phyloP scores from a whole-genome alignment of 2,329 filamentous ascomycete genomes.

The Xylariales sp. region DNA sequence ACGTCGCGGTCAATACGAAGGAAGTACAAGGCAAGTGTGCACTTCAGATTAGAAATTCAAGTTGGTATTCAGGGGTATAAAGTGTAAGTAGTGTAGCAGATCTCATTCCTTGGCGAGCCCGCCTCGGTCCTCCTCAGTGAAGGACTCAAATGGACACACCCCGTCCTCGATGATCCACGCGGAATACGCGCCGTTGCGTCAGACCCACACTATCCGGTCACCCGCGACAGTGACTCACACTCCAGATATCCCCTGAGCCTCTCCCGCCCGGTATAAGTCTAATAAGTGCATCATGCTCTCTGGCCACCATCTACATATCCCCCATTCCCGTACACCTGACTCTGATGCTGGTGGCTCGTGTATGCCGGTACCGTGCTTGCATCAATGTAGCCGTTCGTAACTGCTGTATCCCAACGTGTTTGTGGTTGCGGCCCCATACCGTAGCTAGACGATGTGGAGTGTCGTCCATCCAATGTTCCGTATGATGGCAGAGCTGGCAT shows the following conservation, averaged over 20 bases:
- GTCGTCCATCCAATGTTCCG: conserved; percentile 29
- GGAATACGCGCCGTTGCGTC: not conserved
- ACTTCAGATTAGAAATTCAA: too few relatives aligned
- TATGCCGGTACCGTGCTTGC: conserved; percentile 21
- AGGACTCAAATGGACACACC: not conserved
- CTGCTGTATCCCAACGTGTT: conserved; percentile 24
- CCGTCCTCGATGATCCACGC: not conserved
- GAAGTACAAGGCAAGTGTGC: not conserved
- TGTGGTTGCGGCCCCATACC: conserved; percentile 26
- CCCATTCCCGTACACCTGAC: conserved; percentile 37
- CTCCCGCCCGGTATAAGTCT: not conserved
- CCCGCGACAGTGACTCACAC: conserved; percentile 4
- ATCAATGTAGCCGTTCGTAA: conserved; percentile 24
- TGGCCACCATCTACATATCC: conserved; percentile 39
- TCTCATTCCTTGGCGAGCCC: not conserved
- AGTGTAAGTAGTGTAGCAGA: too few relatives aligned
- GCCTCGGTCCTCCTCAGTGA: not conserved
- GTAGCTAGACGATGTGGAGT: conserved; percentile 29
- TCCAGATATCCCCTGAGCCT: not conserved
- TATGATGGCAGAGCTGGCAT: conserved; percentile 35
- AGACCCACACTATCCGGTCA: conserved; percentile 2
- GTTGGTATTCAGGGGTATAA: not conserved
- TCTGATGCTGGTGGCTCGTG: conserved; percentile 25
- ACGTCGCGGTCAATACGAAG: not conserved
- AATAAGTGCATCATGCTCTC: conserved; percentile 31